Evolutionary conservation across 768 basidiomycete species (phyloP).

Genomic region (Wakefieldia striispora): DNA sequence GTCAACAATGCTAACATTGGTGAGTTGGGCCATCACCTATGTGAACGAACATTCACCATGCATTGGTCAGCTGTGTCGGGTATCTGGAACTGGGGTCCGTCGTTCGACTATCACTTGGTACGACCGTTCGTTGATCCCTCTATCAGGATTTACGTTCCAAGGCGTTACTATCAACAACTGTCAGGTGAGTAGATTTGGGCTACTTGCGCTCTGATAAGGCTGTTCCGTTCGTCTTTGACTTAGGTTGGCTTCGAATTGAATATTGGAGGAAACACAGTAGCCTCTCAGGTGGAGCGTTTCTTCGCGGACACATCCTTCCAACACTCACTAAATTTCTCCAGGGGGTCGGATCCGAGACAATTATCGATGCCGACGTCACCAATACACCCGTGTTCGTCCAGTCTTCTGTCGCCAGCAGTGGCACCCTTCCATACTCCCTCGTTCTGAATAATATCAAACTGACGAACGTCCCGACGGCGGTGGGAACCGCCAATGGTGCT

Average conservation of each 20-base stretch:
- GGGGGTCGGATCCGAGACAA: constrained; percentile 42
- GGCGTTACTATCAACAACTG: constrained; percentile 45
- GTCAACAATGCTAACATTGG: constrained; percentile 45
- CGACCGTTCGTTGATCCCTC: neutral
- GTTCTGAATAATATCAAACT: constrained; percentile 37
- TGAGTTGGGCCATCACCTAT: constrained; percentile 6
- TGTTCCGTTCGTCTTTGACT: neutral
- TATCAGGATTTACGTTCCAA: constrained; percentile 50
- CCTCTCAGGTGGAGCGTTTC: constrained; percentile 29
- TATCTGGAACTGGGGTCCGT: constrained; percentile 44
- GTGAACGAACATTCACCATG: neutral
- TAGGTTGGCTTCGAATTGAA: constrained; percentile 45
- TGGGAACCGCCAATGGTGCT: constrained; percentile 30
- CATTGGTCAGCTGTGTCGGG: constrained; percentile 23
- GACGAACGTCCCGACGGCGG: constrained; percentile 32
- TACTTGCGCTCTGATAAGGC: neutral
- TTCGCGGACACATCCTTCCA: neutral
- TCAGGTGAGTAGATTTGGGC: constrained; percentile 6
- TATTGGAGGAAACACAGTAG: constrained; percentile 35
- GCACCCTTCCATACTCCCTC: constrained; percentile 32
- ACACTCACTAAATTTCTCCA: constrained; percentile 12
- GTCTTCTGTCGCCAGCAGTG: constrained; percentile 32
- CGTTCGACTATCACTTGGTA: neutral
- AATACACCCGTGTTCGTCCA: constrained; percentile 45
- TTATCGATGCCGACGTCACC: constrained; percentile 46